Evolutionary conservation across 1,284 basidiomycete genomes (phyloP), one percentile per base, ranked within the genome.

Genomic region (Rhodotorula sp.): DNA sequence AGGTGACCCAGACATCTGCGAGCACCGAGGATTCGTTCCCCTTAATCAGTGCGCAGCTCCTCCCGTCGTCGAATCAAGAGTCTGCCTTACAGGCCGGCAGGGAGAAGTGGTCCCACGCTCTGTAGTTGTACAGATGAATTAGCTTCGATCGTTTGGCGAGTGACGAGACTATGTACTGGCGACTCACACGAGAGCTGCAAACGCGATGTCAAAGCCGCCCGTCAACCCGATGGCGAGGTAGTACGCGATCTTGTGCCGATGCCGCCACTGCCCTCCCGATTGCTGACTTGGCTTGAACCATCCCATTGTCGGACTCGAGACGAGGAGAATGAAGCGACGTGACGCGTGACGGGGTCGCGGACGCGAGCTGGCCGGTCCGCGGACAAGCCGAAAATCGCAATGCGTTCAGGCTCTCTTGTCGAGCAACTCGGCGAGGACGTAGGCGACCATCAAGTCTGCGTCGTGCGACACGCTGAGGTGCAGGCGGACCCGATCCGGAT

Each of bases 391-490:
- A 45, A 30, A 45, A 12, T 42, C 8, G 37, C 2, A 12, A 14
- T 12, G 37, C n/a, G 26, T 49, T 18, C 33, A n/a, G 20, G 44
- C 12, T 3, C 24, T 18, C n/a, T 30, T 26, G n/a, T 44, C 30
- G 17, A 10, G 14, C 59, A 53, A 5, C 22, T 73, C 71, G 0
- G 66, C 71, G 24, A 78, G 60, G 33, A 77, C 77, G 48, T 72
- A 75, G 5, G 77, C 77, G 14, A 72, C 33, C 42, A 76, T 62
- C 44, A 69, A 45, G n/a, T 70, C 74, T 6, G 62, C 74, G 60
- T 78, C 77, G 49, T 77, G 76, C 10, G 76, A 75, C 4, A 78
- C 29, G 62, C 69, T 72, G 26, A 77, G 53, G 42, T 76, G 76
- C 37, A 76, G 58, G 22, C 30, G 64, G 30, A 65, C 1, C 3